Conservation (phyloP, 768 basidiomycete species). For the Leccinum rimulosum region DNA sequence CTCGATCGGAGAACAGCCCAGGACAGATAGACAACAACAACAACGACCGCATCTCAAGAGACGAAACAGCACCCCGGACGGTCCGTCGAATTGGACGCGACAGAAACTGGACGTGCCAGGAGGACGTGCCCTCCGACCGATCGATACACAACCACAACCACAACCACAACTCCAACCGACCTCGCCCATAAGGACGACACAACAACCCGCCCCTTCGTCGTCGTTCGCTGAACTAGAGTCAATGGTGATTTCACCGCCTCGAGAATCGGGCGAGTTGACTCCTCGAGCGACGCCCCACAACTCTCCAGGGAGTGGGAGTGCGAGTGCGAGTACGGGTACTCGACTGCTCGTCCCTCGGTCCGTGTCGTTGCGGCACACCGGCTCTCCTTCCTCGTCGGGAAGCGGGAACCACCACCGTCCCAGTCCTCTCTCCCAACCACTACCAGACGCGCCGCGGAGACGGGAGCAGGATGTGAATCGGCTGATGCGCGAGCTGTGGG, state of each 20-base stretch:
- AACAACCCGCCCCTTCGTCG: not conserved
- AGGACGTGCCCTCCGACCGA: not conserved
- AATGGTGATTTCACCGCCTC: not conserved
- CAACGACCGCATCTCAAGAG: slow-evolving; percentile 10
- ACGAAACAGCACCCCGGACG: slow-evolving; percentile 2
- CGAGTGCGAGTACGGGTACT: not conserved
- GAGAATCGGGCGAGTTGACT: slow-evolving; percentile 11
- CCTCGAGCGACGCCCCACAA: not conserved
- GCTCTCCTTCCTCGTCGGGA: not conserved
- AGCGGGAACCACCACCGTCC: not conserved
- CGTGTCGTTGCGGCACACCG: not conserved
- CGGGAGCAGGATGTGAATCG: slow-evolving; percentile 2
- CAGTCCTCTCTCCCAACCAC: not conserved
- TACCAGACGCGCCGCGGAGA: not conserved
- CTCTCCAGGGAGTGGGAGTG: too few species aligned
- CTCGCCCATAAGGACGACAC: too few species aligned
- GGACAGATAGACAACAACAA: slow-evolving; percentile 9
- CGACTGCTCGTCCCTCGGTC: not conserved
- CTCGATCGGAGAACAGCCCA: slow-evolving; percentile 11
- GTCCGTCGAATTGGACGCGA: slow-evolving; percentile 8
- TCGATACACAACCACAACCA: not conserved
- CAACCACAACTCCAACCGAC: not conserved
- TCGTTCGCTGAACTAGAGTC: not conserved
- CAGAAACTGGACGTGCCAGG: slow-evolving; percentile 13
- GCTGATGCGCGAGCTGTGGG: slow-evolving; percentile 29